A percentile compares a stretch with the other conserved stretches of the same genome.
Conservation (phyloP, 345 rosid species). For the Corymbia maculata region DNA sequence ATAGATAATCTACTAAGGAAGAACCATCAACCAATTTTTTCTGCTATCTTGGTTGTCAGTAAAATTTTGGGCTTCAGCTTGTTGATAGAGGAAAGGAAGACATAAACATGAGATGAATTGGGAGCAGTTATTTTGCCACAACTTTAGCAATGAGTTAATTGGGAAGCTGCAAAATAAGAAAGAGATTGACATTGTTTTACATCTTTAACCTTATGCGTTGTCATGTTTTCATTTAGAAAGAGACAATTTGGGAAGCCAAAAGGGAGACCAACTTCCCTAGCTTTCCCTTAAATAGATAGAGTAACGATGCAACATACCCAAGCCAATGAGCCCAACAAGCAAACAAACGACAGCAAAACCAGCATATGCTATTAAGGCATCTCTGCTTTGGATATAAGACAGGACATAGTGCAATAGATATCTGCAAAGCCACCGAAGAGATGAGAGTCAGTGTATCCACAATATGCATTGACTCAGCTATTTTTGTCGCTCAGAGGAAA, state of each 20-base stretch:
- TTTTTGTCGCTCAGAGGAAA: neutral
- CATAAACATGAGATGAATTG: neutral
- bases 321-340: conserved; percentile 54
- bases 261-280: neutral
- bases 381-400: conserved; percentile 23
- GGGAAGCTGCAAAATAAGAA: neutral
- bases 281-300: neutral
- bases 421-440: conserved; percentile 24
- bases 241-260: neutral
- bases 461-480: neutral
- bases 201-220: neutral
- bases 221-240: neutral
- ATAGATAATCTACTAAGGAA: neutral
- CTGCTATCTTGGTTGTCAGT: neutral
- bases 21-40: neutral
- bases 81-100: neutral
- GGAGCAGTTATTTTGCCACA: neutral
- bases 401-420: conserved; percentile 62
- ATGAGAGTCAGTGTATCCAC: neutral
- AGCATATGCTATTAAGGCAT: conserved; percentile 21
- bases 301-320: conserved; percentile 37
- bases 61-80: neutral
- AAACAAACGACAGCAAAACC: conserved; percentile 57
- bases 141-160: neutral
- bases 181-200: neutral